A percentile compares a stretch with the other conserved stretches of the same genome.
Conservation (phyloP, 2,329 filamentous ascomycete species). For the Thielaviopsis populi region DNA sequence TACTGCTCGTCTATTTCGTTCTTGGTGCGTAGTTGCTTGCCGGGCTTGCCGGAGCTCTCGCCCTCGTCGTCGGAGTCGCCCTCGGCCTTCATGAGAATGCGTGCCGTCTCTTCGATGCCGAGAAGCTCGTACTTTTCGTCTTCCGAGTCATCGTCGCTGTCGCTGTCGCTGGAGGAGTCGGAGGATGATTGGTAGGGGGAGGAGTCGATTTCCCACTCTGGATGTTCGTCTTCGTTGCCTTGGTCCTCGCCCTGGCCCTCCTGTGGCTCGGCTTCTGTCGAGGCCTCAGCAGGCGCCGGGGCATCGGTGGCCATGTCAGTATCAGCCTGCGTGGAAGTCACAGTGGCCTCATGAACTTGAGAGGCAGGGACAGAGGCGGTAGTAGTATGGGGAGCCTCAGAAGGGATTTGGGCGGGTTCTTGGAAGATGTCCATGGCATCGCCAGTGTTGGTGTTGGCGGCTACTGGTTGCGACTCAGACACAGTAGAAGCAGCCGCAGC, state of each 20-base stretch:
- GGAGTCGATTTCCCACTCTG: constrained; percentile 76
- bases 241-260: not conserved
- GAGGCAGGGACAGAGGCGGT: not conserved
- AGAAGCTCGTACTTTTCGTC: constrained; percentile 56
- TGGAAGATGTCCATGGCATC: not conserved
- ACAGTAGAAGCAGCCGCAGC: not conserved
- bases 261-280: not conserved
- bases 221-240: constrained; percentile 29
- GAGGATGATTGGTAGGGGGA: constrained; percentile 58
- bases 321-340: not conserved
- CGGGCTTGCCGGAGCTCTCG: constrained; percentile 24
- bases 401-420: not conserved
- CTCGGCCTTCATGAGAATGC: constrained; percentile 72
- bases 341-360: too few species aligned
- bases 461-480: not conserved
- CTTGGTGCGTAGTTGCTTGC: constrained; percentile 52
- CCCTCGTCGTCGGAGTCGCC: constrained; percentile 63
- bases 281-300: not conserved
- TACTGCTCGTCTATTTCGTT: constrained; percentile 58
- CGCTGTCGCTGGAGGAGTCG: constrained; percentile 44
- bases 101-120: constrained; percentile 67
- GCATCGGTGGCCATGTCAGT: not conserved
- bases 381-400: not conserved
- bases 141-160: constrained; percentile 42
- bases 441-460: not conserved